These are phyloP conservation scores for Allium sativum DNA, from an alignment of 106 monocot species.

Conservation along the genomic window DNA sequence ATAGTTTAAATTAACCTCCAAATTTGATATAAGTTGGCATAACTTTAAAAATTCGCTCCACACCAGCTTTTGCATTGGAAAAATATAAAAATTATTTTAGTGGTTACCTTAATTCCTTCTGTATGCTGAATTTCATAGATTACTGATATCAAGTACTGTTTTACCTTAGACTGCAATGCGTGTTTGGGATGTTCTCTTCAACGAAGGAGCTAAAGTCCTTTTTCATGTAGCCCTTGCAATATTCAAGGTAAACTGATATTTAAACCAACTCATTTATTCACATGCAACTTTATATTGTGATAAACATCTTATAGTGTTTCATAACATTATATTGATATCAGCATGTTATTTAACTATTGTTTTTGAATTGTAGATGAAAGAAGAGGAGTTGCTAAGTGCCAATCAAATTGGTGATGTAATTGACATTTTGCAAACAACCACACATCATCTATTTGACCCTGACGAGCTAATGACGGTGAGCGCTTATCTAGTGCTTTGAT, in stretches of 20 bases:
- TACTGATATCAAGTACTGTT: too few relatives aligned
- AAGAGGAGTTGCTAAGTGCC: constrained; percentile 65
- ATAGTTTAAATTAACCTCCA: neutral
- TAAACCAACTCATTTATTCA: neutral
- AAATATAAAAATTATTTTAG: neutral
- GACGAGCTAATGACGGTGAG: constrained; percentile 74
- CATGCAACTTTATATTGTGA: neutral
- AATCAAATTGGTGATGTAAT: constrained; percentile 89
- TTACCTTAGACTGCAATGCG: too few relatives aligned
- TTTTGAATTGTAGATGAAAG: constrained; percentile 55
- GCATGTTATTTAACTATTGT: too few relatives aligned
- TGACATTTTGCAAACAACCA: constrained; percentile 59
- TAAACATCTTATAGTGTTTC: neutral
- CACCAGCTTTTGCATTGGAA: neutral
- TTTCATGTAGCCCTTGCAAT: neutral
- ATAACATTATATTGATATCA: neutral
- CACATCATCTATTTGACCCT: constrained; percentile 74
- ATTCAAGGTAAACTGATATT: neutral
- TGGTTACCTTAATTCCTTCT: too few relatives aligned
- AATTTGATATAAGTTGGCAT: neutral
- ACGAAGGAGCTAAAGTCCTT: neutral
- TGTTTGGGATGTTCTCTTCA: neutral
- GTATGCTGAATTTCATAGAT: too few relatives aligned
- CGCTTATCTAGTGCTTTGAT: neutral
- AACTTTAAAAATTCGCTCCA: neutral